A percentile compares a stretch with the other conserved stretches of the same genome.
Conservation (phyloP, 257 asterid species). For the Leonotis leonurus region DNA sequence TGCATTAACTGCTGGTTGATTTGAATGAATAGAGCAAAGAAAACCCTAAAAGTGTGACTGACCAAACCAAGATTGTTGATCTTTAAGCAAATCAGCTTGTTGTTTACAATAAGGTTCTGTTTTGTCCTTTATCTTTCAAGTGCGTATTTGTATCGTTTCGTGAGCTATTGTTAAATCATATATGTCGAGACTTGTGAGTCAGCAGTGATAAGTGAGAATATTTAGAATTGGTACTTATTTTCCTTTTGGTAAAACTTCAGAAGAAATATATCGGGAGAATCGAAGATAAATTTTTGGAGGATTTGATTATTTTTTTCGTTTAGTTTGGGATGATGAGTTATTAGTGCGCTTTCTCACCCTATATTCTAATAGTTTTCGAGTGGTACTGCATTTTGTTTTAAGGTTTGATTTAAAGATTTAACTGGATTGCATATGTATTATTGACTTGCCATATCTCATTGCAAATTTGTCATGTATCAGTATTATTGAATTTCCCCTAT, state of each 20-base stretch:
- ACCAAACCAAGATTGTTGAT: neutral
- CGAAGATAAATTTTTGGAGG: neutral
- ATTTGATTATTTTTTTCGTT: neutral
- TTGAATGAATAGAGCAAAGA: neutral
- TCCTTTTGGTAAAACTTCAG: neutral
- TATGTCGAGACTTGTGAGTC: neutral
- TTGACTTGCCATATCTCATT: neutral
- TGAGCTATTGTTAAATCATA: neutral
- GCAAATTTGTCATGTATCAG: conserved; percentile 14
- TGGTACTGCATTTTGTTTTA: conserved; percentile 1
- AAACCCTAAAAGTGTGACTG: neutral
- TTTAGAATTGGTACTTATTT: neutral
- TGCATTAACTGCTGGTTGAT: neutral
- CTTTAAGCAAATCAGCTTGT: neutral
- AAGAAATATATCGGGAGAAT: neutral
- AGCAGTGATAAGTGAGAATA: neutral
- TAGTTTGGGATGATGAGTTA: neutral
- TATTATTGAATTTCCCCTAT: neutral
- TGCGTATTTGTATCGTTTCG: neutral
- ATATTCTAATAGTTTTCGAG: neutral
- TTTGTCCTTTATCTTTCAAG: neutral
- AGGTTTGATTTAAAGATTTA: neutral
- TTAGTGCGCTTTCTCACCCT: neutral
- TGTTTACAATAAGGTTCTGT: neutral
- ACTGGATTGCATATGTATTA: neutral